These are phyloP conservation scores for Pseudogymnoascus sp. DNA, from an alignment of 2,329 filamentous ascomycete genomes.

Conservation along the genomic window DNA sequence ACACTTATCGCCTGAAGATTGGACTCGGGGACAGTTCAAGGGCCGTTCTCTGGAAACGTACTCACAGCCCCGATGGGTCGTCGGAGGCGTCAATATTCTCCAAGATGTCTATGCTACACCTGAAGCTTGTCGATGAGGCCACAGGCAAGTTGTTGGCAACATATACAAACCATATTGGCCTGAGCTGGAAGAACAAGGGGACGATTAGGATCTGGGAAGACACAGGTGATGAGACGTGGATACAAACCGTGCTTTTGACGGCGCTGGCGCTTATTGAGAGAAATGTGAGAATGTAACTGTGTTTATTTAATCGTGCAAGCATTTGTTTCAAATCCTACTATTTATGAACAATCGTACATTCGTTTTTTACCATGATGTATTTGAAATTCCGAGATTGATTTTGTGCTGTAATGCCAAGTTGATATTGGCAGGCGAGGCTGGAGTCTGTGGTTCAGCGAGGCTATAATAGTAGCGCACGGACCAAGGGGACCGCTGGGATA, in stretches of 20 bases:
- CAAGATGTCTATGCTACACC: slow-evolving; percentile 1
- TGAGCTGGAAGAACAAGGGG: not conserved
- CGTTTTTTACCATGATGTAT: not conserved
- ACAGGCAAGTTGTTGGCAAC: not conserved
- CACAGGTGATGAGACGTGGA: not conserved
- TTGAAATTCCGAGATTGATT: not conserved
- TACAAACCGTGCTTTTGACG: slow-evolving; percentile 1
- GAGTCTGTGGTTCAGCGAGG: not conserved
- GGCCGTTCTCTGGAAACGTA: not conserved
- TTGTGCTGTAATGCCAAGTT: not conserved
- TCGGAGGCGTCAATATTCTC: slow-evolving; percentile 3
- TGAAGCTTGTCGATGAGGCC: not conserved
- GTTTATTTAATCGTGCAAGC: not conserved
- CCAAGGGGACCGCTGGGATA: not conserved
- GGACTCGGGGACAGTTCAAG: not conserved
- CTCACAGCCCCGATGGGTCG: not conserved
- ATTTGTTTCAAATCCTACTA: not conserved
- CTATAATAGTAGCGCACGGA: not conserved
- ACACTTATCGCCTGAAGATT: not conserved
- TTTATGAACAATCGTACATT: not conserved
- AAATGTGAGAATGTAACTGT: not conserved
- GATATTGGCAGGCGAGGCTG: not conserved
- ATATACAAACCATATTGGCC: not conserved
- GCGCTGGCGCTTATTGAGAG: not conserved
- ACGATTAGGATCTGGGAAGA: not conserved